A percentile compares a stretch with the other conserved stretches of the same genome.
phyloP scores from a whole-genome alignment of 2,329 filamentous ascomycete species.

The Trichoderma hamatum region DNA sequence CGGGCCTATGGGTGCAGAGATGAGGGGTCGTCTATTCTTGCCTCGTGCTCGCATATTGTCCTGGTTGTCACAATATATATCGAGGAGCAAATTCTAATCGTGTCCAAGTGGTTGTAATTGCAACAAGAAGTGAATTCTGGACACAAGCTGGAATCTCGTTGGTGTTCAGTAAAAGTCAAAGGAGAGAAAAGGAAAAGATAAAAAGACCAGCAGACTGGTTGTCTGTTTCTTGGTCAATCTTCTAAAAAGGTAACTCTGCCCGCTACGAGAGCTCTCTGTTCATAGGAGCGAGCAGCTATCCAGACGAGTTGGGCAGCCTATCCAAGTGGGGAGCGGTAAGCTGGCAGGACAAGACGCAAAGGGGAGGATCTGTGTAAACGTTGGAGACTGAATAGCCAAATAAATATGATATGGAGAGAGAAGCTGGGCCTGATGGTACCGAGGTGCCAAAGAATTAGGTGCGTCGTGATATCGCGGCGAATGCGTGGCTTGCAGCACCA shows the following conservation, averaged over 20 bases:
- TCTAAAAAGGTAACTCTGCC: not conserved
- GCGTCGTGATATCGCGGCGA: not conserved
- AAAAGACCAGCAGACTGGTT: not conserved
- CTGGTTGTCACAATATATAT: not conserved
- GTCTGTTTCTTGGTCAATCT: not conserved
- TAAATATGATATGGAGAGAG: not conserved
- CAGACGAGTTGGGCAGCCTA: not conserved
- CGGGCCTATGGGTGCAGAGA: constrained; percentile 44
- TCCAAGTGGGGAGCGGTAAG: not conserved
- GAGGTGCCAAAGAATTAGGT: not conserved
- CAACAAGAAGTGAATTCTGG: not conserved
- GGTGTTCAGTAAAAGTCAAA: not conserved
- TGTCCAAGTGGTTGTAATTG: not conserved
- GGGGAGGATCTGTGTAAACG: not conserved
- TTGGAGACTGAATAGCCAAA: not conserved
- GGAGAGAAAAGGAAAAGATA: not conserved
- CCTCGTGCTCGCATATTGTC: constrained; percentile 23
- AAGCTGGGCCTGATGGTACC: not conserved
- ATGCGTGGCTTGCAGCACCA: not conserved
- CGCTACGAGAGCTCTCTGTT: not conserved
- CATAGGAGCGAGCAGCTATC: not conserved
- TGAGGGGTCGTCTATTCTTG: constrained; percentile 36
- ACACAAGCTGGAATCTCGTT: too few relatives aligned
- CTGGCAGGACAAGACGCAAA: not conserved
- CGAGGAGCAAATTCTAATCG: not conserved